These are phyloP conservation scores for Penicillium nordicum DNA, from an alignment of 2,329 filamentous ascomycete genomes.

Conservation along the genomic window DNA sequence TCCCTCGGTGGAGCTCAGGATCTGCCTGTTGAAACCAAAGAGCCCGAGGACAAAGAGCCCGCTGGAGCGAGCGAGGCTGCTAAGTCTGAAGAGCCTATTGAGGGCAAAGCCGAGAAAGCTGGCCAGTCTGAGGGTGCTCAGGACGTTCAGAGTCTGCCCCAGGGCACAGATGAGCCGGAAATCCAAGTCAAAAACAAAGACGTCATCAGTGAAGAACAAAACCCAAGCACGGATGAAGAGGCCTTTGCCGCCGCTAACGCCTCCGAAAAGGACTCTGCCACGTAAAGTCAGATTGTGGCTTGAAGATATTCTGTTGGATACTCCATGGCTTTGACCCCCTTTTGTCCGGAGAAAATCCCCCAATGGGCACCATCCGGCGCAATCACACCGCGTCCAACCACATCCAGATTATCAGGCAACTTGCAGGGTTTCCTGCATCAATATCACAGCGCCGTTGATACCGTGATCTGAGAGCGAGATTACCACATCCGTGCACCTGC, in stretches of 20 bases:
- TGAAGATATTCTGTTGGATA: slow-evolving; percentile 3
- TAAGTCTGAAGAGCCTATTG: neutral
- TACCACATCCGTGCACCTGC: slow-evolving; percentile 4
- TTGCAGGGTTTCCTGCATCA: slow-evolving; percentile 13
- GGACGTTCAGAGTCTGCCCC: neutral
- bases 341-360: slow-evolving; percentile 16
- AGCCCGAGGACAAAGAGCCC: neutral
- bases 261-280: slow-evolving; percentile 11
- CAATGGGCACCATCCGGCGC: slow-evolving; percentile 16
- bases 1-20: slow-evolving; percentile 1
- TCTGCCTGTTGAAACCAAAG: neutral
- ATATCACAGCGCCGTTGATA: slow-evolving; percentile 9
- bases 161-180: neutral
- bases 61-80: neutral
- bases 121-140: neutral
- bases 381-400: slow-evolving; percentile 8
- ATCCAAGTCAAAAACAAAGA: slow-evolving; percentile 4
- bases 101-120: neutral
- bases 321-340: slow-evolving; percentile 13
- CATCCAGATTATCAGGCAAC: slow-evolving; percentile 10
- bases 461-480: neutral
- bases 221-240: slow-evolving; percentile 2
- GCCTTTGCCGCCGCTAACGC: slow-evolving; percentile 11
- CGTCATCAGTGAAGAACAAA: slow-evolving; percentile 9
- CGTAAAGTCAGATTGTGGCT: slow-evolving; percentile 10